Base-by-base conservation (phyloP, 2,329 filamentous ascomycete genomes). In the Alternaria viburni region DNA sequence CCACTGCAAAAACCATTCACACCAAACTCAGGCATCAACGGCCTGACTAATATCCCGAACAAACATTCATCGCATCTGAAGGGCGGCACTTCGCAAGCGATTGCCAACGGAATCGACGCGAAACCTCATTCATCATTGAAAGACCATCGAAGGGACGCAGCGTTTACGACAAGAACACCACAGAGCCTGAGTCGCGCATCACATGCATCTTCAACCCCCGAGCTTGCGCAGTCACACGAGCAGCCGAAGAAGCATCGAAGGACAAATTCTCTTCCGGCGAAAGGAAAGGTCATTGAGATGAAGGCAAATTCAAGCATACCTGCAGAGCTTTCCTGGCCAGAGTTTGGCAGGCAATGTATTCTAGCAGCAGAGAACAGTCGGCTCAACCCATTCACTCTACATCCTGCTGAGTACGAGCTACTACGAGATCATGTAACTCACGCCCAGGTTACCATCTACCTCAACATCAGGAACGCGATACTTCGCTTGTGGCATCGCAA, bases 401-500 rank as follows among this genome's bases (percentile, higher is more conserved):
- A 98, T 79, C 86, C 88, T 25, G 90, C 92, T 66, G 96, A 99
- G 79, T 94, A 97, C 76, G 83, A 86, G 62, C 85, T 97, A 63
- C 83, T 99, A 44, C 88, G 92, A 65, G 86, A 92, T 65, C 90
- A 96, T 72, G 89, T 99, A 70, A 97, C 91, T 75, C 90, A 93
- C 73, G 86, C 90, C 30, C 96, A 99, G 80, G 93, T 97, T 69
- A 97, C 95, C 3, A 92, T 93, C 12, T 99, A 99, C 81, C 84
- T 99, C 57, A 98, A 98, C 78, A 96, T 99, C 66, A 88, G 96
- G 71, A 99, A 99, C 79, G 92, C 93, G 15, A 97, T 99, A 62
- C 83, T 99, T 57, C 88, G 96, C 59, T 82, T 98, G 44, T 99
- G 96, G 96, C 87, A 92, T 36, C 88, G 90, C 70, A 97, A 96